phyloP scores from a whole-genome alignment of 208 protist species.

The Acanthamoeba pearcei region DNA sequence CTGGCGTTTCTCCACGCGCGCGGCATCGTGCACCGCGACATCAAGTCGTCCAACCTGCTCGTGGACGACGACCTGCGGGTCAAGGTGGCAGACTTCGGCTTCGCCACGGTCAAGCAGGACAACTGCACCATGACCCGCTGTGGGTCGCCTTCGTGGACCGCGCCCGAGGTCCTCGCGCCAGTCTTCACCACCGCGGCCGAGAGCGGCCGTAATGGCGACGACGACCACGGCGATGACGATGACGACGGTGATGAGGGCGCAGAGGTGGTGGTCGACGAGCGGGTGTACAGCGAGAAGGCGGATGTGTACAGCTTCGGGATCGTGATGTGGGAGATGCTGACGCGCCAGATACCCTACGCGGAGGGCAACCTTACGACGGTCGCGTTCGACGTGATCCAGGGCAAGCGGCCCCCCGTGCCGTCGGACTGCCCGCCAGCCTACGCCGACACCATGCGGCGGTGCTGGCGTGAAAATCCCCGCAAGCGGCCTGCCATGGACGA shows the following conservation, averaged over 20 bases:
- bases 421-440: not conserved
- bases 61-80: not conserved
- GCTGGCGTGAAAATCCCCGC: not conserved
- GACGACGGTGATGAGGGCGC: no score
- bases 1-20: slow-evolving; percentile 29
- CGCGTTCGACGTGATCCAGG: slow-evolving; percentile 56
- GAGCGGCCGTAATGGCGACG: no score
- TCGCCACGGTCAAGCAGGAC: slow-evolving; percentile 70
- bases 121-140: slow-evolving; percentile 68
- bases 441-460: slow-evolving; percentile 22
- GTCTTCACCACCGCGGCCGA: no score
- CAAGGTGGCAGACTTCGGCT: slow-evolving; percentile 72
- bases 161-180: no score
- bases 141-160: slow-evolving; percentile 57
- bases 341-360: slow-evolving; percentile 24
- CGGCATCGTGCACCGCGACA: slow-evolving; percentile 69
- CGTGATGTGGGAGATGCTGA: slow-evolving; percentile 71
- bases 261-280: no score
- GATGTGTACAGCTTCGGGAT: slow-evolving; percentile 73
- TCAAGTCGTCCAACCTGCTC: slow-evolving; percentile 74
- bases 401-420: not conserved
- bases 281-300: not conserved
- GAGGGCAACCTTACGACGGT: slow-evolving; percentile 41
- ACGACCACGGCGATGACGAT: no score
- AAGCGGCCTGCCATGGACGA: slow-evolving; percentile 22